These are phyloP conservation scores for Dianthus caryophyllus DNA, from an alignment of 148 eudicot species.

Conservation along the genomic window DNA sequence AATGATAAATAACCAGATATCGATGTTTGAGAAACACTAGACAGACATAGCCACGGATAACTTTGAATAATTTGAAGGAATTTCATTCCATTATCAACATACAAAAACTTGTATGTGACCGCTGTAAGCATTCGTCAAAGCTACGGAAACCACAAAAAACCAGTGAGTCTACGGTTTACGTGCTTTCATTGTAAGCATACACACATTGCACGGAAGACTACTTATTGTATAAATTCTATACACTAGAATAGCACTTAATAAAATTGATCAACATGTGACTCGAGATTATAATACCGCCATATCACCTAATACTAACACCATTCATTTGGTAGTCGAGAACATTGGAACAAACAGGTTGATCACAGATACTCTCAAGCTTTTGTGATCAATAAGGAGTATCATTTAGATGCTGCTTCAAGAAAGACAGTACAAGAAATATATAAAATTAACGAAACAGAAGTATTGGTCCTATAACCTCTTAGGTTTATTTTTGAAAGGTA, in stretches of 20 bases:
- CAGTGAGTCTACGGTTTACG: no score
- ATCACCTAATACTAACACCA: neutral
- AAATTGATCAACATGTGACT: neutral
- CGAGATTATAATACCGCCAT: constrained; percentile 6
- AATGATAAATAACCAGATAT: constrained; percentile 4
- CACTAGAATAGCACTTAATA: neutral
- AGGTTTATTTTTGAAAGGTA: neutral
- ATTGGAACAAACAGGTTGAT: neutral
- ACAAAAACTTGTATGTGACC: no score
- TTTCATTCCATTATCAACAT: neutral
- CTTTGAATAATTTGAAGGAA: neutral
- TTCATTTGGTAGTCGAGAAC: neutral
- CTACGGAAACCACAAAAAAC: no score
- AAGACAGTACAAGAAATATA: neutral
- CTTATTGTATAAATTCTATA: neutral
- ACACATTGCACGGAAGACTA: no score
- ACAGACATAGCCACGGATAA: neutral
- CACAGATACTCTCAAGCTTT: neutral
- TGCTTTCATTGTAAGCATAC: no score
- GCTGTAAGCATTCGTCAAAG: no score
- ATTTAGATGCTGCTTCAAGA: neutral
- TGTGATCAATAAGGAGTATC: neutral
- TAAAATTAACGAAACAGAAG: neutral
- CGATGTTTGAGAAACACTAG: neutral
- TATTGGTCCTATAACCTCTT: neutral